Base-by-base conservation (phyloP, 2,329 filamentous ascomycete species). In the Teratosphaeria destructans region DNA sequence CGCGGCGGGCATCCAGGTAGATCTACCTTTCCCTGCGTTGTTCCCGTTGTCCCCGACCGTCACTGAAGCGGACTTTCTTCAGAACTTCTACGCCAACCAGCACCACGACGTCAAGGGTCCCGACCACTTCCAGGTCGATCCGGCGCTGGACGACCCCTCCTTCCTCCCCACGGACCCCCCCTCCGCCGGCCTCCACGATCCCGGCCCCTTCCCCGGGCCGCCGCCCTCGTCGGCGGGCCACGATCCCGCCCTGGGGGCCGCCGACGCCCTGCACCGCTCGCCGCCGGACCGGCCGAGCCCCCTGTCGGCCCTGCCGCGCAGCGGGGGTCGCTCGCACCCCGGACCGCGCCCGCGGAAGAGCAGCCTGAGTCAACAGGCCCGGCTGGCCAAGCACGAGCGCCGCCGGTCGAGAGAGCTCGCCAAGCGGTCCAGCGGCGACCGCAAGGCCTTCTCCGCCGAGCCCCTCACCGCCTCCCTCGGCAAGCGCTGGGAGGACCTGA, bases 401-500 rank as follows among this genome's bases (percentile, higher is more conserved):
- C 87, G 85, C 67, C 88, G 83, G 67, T 95, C 90, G 29, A 87
- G 86, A 62, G 87, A 89, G 57, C 84, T 86, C 55, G 83, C 85
- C 58, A 87, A 88, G 77, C 82, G 88, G 63, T 79, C 90, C 64
- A 87, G 87, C 69, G 82, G 86, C 60, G 85, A 87, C 67, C 83
- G 89, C 63, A 95, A 96, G 75, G 89, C 90, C 59, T 83, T 89
- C 65, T 95, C 90, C 16, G 89, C 89, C 52, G 93, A 96, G 74
- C 91, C 92, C 27, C 85, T 84, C 23, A 87, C 88, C 61, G 88
- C 82, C 19, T 83, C 81, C 67, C 78, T 82, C 55, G 91, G 90
- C 65, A 95, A 94, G 77, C 83, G 93, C 68, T 97, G 93, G 94
- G 90, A 96, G 74, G 93, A 97, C 74, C 81, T 97, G 62, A 95